phyloP scores from a whole-genome alignment of 805 yeast genomes.

The Lipomyces oligophaga region DNA sequence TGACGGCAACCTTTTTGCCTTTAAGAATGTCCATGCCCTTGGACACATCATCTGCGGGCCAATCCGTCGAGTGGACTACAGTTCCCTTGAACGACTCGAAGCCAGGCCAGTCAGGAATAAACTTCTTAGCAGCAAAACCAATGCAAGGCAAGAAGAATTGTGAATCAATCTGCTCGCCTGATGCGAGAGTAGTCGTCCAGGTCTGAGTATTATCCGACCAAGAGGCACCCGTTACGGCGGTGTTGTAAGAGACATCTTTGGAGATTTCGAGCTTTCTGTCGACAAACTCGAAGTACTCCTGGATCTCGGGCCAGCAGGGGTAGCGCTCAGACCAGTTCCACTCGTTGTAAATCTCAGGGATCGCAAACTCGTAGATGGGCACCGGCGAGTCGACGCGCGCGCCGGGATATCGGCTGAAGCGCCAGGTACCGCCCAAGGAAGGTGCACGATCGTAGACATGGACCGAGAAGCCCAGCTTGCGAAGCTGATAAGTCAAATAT shows the following conservation, averaged over 20 bases:
- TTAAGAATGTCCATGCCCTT: too few species aligned
- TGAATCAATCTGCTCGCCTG: conserved; percentile 22
- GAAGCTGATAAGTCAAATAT: conserved; percentile 26
- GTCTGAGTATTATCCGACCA: conserved; percentile 29
- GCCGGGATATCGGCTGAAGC: conserved; percentile 33
- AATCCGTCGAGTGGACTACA: conserved; percentile 31
- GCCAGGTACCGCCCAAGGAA: conserved; percentile 33
- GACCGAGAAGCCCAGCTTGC: conserved; percentile 28
- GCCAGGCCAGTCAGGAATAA: conserved; percentile 32
- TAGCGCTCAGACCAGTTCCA: conserved; percentile 35
- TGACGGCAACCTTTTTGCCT: conserved; percentile 31
- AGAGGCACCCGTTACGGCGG: conserved; percentile 28
- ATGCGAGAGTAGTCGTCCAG: conserved; percentile 31
- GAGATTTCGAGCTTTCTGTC: conserved; percentile 32
- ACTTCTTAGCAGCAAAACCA: conserved; percentile 33
- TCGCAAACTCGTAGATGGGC: conserved; percentile 34
- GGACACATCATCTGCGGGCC: conserved; percentile 33
- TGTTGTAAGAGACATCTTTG: conserved; percentile 32
- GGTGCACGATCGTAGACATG: conserved; percentile 26
- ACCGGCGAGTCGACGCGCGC: conserved; percentile 36
- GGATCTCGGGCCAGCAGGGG: conserved; percentile 34
- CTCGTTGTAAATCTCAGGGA: conserved; percentile 33
- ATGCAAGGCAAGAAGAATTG: conserved; percentile 20
- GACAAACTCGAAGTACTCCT: conserved; percentile 33
- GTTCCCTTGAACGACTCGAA: conserved; percentile 32